These are phyloP conservation scores for Ophiocordyceps robertsii DNA, from an alignment of 2,329 filamentous ascomycete species.

Conservation along the genomic window DNA sequence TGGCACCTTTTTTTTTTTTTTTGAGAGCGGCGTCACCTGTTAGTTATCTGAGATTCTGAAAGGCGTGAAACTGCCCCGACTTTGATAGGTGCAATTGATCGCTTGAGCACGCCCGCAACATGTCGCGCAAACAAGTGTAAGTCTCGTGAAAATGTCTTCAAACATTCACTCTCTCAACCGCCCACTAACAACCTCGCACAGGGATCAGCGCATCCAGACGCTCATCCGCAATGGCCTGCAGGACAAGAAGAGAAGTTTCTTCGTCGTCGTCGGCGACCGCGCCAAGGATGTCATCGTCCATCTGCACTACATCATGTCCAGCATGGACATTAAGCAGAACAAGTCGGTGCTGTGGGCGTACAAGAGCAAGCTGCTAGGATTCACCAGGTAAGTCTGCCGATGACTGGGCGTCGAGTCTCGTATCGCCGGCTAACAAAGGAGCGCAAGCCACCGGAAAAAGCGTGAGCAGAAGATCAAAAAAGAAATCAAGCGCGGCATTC, in stretches of 20 bases:
- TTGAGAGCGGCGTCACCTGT: not conserved
- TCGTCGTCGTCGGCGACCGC: constrained; percentile 83
- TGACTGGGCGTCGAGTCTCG: not conserved
- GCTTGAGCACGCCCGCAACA: constrained; percentile 16
- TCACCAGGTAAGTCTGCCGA: constrained; percentile 47
- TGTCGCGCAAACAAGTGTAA: constrained; percentile 47
- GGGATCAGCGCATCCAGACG: constrained; percentile 80
- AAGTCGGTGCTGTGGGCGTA: constrained; percentile 98
- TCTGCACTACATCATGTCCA: constrained; percentile 82
- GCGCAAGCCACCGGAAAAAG: constrained; percentile 77
- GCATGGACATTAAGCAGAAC: constrained; percentile 72
- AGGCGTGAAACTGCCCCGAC: not conserved
- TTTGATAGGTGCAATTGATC: not conserved
- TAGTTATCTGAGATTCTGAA: not conserved
- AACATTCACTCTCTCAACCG: too few species aligned
- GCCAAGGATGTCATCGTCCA: constrained; percentile 96
- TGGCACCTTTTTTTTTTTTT: constrained; percentile 24
- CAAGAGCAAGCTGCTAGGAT: constrained; percentile 92
- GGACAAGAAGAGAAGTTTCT: constrained; percentile 97
- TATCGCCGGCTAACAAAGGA: not conserved
- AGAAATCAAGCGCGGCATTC: constrained; percentile 87
- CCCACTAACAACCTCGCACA: constrained; percentile 15
- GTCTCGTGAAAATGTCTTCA: constrained; percentile 7
- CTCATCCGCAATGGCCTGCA: constrained; percentile 84
- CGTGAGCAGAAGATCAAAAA: constrained; percentile 97